Evolutionary conservation across 768 basidiomycete species (phyloP).

Genomic region (Trametes punicea): DNA sequence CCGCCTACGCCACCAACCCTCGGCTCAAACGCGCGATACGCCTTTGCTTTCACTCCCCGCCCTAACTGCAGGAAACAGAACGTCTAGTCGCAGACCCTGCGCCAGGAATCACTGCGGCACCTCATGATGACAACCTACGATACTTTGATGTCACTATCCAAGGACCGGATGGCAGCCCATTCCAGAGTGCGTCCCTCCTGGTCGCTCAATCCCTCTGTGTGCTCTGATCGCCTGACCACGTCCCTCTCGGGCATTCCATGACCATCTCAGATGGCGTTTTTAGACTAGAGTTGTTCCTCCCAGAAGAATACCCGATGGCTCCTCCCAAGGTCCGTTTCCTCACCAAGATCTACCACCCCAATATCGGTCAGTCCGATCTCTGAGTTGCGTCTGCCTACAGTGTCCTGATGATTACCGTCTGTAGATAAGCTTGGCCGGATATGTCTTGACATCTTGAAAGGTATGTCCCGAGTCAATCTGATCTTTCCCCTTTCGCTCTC

Average conservation of each 20-base stretch:
- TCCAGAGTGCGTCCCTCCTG: conserved; percentile 48
- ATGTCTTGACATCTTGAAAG: conserved; percentile 97
- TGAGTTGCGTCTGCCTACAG: not conserved
- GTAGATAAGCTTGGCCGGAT: conserved; percentile 97
- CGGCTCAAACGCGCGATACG: conserved; percentile 18
- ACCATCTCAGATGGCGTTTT: conserved; percentile 73
- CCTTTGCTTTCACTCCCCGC: conserved; percentile 4
- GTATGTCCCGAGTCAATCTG: conserved; percentile 37
- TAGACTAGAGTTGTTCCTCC: conserved; percentile 94
- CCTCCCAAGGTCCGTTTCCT: conserved; percentile 97
- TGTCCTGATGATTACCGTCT: not conserved
- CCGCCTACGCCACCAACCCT: conserved; percentile 15
- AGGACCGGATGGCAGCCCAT: conserved; percentile 93
- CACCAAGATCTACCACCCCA: conserved; percentile 98
- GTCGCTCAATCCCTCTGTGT: not conserved
- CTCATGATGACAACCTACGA: conserved; percentile 95
- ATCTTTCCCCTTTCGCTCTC: not conserved
- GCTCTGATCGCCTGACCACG: not conserved
- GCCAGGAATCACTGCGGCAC: conserved; percentile 91
- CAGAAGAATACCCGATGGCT: conserved; percentile 99
- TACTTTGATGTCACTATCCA: conserved; percentile 99
- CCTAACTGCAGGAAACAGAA: conserved; percentile 80
- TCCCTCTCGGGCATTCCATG: not conserved
- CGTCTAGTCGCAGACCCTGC: conserved; percentile 94
- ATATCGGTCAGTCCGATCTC: conserved; percentile 74